phyloP scores from a whole-genome alignment of 2,329 filamentous ascomycete genomes.

The Pseudogymnoascus sp. region DNA sequence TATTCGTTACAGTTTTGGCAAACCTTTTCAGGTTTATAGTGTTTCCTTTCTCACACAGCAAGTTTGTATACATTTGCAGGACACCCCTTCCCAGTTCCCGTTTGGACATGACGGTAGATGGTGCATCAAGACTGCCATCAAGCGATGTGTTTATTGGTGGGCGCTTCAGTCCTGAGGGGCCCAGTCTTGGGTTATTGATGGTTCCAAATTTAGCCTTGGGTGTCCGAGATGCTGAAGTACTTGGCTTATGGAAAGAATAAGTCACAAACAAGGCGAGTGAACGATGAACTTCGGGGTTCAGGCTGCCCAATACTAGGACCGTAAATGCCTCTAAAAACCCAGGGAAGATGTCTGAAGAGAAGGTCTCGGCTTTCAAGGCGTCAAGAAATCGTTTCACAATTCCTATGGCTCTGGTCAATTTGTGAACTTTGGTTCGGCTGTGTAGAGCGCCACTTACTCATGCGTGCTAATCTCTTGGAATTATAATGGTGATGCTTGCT shows the following conservation, averaged over 20 bases:
- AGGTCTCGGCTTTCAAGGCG: slow-evolving; percentile 75
- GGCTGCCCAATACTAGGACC: slow-evolving; percentile 68
- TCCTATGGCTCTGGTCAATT: slow-evolving; percentile 40
- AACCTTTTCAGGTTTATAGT: slow-evolving; percentile 71
- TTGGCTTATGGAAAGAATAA: slow-evolving; percentile 66
- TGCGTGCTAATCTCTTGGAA: slow-evolving; percentile 72
- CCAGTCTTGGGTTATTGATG: slow-evolving; percentile 32
- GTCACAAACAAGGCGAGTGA: slow-evolving; percentile 88
- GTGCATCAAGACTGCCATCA: slow-evolving; percentile 26
- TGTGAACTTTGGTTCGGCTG: slow-evolving; percentile 11
- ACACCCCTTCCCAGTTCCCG: slow-evolving; percentile 66
- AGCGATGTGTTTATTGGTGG: slow-evolving; percentile 22
- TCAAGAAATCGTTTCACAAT: slow-evolving; percentile 87
- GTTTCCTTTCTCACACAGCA: slow-evolving; percentile 68
- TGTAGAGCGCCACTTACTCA: slow-evolving; percentile 56
- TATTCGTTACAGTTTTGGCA: slow-evolving; percentile 88
- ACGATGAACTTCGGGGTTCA: slow-evolving; percentile 76
- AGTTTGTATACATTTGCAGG: slow-evolving; percentile 64
- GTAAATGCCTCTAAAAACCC: slow-evolving; percentile 74
- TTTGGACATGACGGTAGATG: slow-evolving; percentile 44
- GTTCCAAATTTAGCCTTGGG: slow-evolving; percentile 40
- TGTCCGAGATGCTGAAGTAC: slow-evolving; percentile 41
- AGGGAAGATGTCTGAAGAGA: slow-evolving; percentile 62
- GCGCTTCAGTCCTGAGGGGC: slow-evolving; percentile 21
- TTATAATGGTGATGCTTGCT: slow-evolving; percentile 94